These are phyloP conservation scores for Circinella minor DNA, from an alignment of 371 early-diverging fungal genomes.

Conservation along the genomic window DNA sequence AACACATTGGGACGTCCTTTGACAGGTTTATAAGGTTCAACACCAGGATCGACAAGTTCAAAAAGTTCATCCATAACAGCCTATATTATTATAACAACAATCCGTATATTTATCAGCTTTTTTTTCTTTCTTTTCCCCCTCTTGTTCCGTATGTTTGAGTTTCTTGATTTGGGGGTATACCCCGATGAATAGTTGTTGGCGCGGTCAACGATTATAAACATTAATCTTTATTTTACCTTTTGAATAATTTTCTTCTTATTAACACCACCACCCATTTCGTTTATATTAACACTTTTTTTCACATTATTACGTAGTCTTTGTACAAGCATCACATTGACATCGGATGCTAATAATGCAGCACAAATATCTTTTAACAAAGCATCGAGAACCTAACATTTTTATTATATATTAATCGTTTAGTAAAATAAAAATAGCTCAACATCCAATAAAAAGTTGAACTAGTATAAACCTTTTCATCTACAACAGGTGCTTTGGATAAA, in stretches of 20 bases:
- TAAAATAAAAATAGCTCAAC: not conserved
- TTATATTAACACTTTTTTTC: conserved; percentile 80
- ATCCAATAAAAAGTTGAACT: not conserved
- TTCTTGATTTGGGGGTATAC: too few species aligned
- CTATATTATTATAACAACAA: conserved; percentile 27
- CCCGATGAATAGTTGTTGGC: too few species aligned
- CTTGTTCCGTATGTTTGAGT: too few species aligned
- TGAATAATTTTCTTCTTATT: conserved; percentile 91
- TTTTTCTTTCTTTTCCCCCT: too few species aligned
- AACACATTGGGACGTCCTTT: conserved; percentile 90
- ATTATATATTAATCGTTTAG: not conserved
- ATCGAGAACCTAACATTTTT: conserved; percentile 71
- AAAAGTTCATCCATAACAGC: conserved; percentile 97
- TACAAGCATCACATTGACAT: conserved; percentile 95
- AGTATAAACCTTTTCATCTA: conserved; percentile 83
- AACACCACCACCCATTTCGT: conserved; percentile 77
- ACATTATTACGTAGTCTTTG: conserved; percentile 87
- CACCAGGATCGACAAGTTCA: conserved; percentile 92
- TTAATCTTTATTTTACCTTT: conserved; percentile 60
- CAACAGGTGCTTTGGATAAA: conserved; percentile 82
- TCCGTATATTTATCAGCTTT: too few species aligned
- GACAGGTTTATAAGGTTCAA: conserved; percentile 86
- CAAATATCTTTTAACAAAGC: conserved; percentile 88
- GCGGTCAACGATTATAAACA: not conserved
- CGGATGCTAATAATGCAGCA: conserved; percentile 89